These are phyloP conservation scores for Physcomitrellopsis africana DNA, from an alignment of 225 moss, liverwort and hornwort species.

Conservation along the genomic window DNA sequence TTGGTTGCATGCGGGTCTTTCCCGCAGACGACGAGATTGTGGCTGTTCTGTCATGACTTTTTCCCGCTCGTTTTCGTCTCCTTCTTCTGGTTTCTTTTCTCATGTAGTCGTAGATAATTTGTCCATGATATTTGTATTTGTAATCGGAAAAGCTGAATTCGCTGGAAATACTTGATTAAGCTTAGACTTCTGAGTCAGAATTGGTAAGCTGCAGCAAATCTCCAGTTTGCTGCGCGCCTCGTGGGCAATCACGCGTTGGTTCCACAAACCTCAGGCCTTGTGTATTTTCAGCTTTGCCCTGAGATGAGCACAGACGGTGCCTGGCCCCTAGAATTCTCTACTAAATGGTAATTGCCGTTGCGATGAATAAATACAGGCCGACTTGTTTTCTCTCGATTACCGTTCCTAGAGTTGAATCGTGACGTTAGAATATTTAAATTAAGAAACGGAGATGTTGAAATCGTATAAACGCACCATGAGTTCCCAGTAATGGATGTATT, in stretches of 20 bases:
- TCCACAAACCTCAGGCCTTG: background rate
- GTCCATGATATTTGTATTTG: conserved; percentile 1
- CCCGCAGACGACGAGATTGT: background rate
- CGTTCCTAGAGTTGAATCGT: conserved; percentile 10
- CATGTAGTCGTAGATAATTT: background rate
- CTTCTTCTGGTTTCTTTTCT: background rate
- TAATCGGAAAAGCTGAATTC: conserved; percentile 3
- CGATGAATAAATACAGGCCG: background rate
- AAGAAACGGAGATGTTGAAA: background rate
- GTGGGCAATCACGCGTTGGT: background rate
- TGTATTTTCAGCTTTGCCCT: background rate
- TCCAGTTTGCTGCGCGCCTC: background rate
- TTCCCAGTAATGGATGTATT: background rate
- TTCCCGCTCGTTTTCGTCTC: background rate
- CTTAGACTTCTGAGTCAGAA: no score
- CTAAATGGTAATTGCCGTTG: background rate
- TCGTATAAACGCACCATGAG: background rate
- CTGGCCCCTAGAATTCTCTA: background rate
- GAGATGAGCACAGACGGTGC: background rate
- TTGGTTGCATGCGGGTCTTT: background rate
- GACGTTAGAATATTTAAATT: background rate
- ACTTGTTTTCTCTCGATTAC: background rate
- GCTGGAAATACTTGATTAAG: background rate
- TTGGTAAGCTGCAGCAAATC: background rate
- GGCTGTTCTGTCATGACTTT: background rate